These are phyloP conservation scores for Dryadomyces sulphureus DNA, from an alignment of 2,329 filamentous ascomycete genomes.

Conservation along the genomic window DNA sequence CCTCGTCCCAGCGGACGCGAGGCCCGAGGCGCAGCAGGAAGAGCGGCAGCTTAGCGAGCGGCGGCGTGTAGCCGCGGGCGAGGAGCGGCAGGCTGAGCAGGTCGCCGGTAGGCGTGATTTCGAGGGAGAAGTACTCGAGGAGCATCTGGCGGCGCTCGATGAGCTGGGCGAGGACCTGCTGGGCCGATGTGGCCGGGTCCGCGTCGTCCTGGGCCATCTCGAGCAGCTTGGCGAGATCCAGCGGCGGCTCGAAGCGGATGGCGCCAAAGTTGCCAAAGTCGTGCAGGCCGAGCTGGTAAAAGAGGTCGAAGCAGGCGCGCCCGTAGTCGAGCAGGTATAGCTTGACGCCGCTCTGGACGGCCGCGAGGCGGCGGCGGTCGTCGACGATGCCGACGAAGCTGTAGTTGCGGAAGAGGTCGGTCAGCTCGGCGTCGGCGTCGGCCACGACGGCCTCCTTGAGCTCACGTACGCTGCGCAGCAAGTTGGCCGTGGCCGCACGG, in stretches of 20 bases:
- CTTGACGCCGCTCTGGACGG: slow-evolving; percentile 84
- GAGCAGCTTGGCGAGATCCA: slow-evolving; percentile 58
- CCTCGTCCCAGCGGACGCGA: slow-evolving; percentile 71
- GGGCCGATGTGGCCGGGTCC: slow-evolving; percentile 52
- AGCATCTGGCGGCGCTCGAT: slow-evolving; percentile 74
- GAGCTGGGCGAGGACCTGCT: slow-evolving; percentile 51
- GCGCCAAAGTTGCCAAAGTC: slow-evolving; percentile 91
- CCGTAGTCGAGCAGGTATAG: slow-evolving; percentile 91
- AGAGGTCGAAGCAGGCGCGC: slow-evolving; percentile 71
- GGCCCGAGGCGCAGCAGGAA: slow-evolving; percentile 84
- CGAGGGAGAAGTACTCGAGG: slow-evolving; percentile 78
- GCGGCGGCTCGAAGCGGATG: slow-evolving; percentile 64
- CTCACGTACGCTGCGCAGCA: slow-evolving; percentile 71
- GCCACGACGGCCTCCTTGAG: slow-evolving; percentile 70
- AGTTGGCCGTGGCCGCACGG: slow-evolving; percentile 53
- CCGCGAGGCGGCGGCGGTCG: slow-evolving; percentile 70
- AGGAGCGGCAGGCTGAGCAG: slow-evolving; percentile 70
- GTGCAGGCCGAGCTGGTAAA: slow-evolving; percentile 88
- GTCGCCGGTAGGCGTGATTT: slow-evolving; percentile 64
- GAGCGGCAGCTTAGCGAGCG: slow-evolving; percentile 69
- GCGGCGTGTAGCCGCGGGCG: slow-evolving; percentile 76
- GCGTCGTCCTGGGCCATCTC: slow-evolving; percentile 44
- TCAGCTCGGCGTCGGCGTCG: slow-evolving; percentile 69
- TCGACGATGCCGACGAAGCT: slow-evolving; percentile 93
- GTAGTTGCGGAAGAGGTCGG: slow-evolving; percentile 73